Base-by-base conservation (phyloP, 352 stramenopile genomes). In the Thalassiosira allenii region DNA sequence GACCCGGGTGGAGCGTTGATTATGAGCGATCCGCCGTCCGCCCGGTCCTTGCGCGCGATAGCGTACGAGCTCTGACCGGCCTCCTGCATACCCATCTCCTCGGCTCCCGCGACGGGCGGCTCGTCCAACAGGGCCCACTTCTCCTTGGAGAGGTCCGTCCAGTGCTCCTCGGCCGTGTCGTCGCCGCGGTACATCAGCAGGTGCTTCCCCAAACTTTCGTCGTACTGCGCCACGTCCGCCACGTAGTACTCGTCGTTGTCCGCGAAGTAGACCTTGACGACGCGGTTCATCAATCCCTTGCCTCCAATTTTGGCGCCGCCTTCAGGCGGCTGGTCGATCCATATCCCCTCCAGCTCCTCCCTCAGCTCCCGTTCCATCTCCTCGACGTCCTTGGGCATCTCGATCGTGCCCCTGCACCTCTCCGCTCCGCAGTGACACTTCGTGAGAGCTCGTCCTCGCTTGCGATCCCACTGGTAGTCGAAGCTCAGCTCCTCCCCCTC, bases 401-500 rank as follows among this genome's bases (percentile, higher is more conserved):
- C 91, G 17, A 95, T 71, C 2, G 88, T 93, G 17, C 89, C 86
- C 17, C 91, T 76, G 89, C 91, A 95, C 2, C 58, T 81, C 3
- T 58, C 41, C 47, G 49, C 37, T 8, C 79, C 83, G 76, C 91
- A 95, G 76, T 94, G 75, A 83, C 91, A 95, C 72, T 93, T 94
- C 37, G 91, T 95, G 0, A 86, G 61, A 2, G 89, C 86, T 29
- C 91, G 69, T n/a, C 91, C 89, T 6, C 83, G 37, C 34, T 92
- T 91, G 6, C 84, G 75, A 47, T 93, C 84, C 90, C 89, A 96
- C 59, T 95, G 84, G 79, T 96, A 95, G 77, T 96, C 92, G 89
- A 95, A 96, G 34, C 75, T 90, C 6, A 96, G 72, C 68, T 96
- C 91, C 40, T 91, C 89, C 20, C 88, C 90, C n/a, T 75, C 75